phyloP scores from a whole-genome alignment of 176 grass and related monocot genomes.

The Aegilops longissima region DNA sequence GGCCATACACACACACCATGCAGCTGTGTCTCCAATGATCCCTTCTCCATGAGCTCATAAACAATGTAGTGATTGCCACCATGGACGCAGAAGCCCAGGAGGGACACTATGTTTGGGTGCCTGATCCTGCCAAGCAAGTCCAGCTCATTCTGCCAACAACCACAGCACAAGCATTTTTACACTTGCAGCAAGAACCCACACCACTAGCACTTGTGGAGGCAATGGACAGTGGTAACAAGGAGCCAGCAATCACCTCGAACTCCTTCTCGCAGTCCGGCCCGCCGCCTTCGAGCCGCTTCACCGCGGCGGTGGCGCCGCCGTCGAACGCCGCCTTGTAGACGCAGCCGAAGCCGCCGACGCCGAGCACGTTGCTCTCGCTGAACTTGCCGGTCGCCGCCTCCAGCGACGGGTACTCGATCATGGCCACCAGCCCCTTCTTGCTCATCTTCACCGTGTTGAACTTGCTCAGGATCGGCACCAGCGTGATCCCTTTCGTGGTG shows the following conservation, averaged over 20 bases:
- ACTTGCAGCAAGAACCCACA: background rate
- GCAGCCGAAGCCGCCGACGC: slow-evolving; percentile 71
- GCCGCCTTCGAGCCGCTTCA: slow-evolving; percentile 71
- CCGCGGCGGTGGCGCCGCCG: slow-evolving; percentile 53
- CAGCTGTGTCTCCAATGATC: slow-evolving; percentile 87
- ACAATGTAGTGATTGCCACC: slow-evolving; percentile 67
- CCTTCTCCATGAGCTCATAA: slow-evolving; percentile 97
- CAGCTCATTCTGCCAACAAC: slow-evolving; percentile 83
- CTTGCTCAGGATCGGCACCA: slow-evolving; percentile 74
- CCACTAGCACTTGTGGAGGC: background rate
- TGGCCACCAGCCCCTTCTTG: slow-evolving; percentile 68
- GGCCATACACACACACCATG: slow-evolving; percentile 56
- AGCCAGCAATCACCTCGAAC: slow-evolving; percentile 61
- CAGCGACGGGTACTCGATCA: slow-evolving; percentile 68
- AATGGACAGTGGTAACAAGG: background rate
- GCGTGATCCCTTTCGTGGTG: slow-evolving; percentile 50
- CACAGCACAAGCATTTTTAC: slow-evolving; percentile 18
- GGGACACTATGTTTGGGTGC: slow-evolving; percentile 92
- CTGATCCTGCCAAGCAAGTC: slow-evolving; percentile 89
- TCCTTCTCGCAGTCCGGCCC: slow-evolving; percentile 69
- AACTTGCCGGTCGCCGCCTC: slow-evolving; percentile 75
- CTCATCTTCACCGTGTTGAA: slow-evolving; percentile 63
- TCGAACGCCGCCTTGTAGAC: slow-evolving; percentile 85
- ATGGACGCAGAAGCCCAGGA: slow-evolving; percentile 87
- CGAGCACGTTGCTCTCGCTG: slow-evolving; percentile 69